These are phyloP conservation scores for Fusarium sp. DNA, from an alignment of 2,329 filamentous ascomycete genomes.

Conservation along the genomic window DNA sequence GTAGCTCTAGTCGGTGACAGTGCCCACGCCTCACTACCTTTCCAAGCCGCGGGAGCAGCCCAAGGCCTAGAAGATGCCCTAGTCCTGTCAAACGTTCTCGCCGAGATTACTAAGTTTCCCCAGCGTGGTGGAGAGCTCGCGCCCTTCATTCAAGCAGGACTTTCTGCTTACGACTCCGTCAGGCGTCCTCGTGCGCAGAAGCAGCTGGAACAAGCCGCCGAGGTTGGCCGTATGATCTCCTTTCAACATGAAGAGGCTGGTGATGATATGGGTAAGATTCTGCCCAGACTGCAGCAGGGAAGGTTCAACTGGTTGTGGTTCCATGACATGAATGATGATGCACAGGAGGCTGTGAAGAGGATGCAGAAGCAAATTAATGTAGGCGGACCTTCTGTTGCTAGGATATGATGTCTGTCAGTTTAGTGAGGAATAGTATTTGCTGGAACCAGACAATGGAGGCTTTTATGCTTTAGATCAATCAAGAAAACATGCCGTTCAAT, in stretches of 20 bases:
- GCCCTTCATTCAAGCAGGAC: background rate
- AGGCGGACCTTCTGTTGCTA: background rate
- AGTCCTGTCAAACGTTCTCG: background rate
- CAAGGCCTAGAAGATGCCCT: background rate
- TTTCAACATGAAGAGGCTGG: background rate
- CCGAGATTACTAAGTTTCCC: background rate
- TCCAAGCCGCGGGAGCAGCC: background rate
- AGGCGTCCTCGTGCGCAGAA: background rate
- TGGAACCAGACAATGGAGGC: rapidly evolving
- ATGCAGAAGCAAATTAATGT: background rate
- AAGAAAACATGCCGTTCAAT: background rate
- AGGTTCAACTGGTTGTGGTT: background rate
- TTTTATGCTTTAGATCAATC: too few species aligned
- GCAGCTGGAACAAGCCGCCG: background rate
- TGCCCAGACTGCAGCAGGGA: background rate
- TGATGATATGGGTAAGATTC: background rate
- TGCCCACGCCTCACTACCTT: background rate
- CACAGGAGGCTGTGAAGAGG: background rate
- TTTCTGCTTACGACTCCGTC: background rate
- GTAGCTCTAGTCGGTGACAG: background rate
- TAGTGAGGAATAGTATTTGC: background rate
- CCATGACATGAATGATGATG: background rate
- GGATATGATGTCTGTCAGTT: background rate
- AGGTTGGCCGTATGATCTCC: background rate
- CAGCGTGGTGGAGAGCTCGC: background rate